Evolutionary conservation across 768 basidiomycete species (phyloP), one percentile per base, ranked within the genome.

Genomic region (Tricholoma hemisulphureum): DNA sequence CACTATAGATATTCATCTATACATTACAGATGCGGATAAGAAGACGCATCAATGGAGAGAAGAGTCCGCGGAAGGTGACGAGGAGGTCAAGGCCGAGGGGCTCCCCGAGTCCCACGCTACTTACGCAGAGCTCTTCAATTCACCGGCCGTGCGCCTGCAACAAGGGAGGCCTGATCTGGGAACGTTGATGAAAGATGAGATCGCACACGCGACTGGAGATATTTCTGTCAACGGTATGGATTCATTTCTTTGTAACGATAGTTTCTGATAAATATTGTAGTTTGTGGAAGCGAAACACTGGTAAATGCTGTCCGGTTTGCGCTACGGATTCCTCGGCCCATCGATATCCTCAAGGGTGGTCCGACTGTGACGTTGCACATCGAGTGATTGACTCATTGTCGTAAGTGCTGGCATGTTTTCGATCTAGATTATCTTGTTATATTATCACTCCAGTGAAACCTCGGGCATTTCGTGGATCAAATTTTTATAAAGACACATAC

Each of bases 171-270:
- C 83, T 0, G 75, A 83, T 53, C 35, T 85, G 2, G 51, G 63
- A 6, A 57, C 59, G 0, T 63, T 83, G 2, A 48, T 83, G 2
- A 55, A 62, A 2, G 68, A 71, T 13, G 80, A 83, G 58, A 72
- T 78, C 8, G 62, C 43, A 2, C 58, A 59, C 6, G 69, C 71
- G 7, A 61, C 61, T 3, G 82, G 79, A 6, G 67, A 71, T 5
- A 70, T 83, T 63, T 77, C 78, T 7, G 77, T 85, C 24, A 80
- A 73, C 28, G 83, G 83, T 82, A 56, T 31, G 16, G n/a, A n/a
- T n/a, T n/a, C n/a, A n/a, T n/a, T n/a, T 34, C 3, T 18, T 31
- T 31, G 26, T 29, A 14, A 16, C n/a, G 18, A 18, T 16, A 10
- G 4, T 4, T 20, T 7, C n/a, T 53, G 35, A 34, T 82, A 28